phyloP scores from a whole-genome alignment of 805 yeast genomes.

The Candida ipomoeae region DNA sequence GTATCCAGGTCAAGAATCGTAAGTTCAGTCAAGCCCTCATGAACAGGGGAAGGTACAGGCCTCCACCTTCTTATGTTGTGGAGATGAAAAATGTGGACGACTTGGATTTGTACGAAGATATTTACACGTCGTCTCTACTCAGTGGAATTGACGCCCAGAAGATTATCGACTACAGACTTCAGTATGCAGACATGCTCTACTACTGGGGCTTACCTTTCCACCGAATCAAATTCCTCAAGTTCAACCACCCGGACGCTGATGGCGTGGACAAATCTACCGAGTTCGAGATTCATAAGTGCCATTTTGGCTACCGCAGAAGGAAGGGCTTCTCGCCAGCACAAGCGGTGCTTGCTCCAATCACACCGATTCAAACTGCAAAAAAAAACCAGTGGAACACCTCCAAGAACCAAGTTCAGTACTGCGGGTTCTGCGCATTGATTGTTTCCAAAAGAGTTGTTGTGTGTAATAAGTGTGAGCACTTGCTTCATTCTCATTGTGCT shows the following conservation, averaged over 20 bases:
- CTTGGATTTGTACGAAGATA: conserved; percentile 43
- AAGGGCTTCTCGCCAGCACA: conserved; percentile 17
- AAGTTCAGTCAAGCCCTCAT: background rate
- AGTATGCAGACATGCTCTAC: conserved; percentile 73
- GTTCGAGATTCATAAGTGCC: conserved; percentile 33
- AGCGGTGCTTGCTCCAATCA: conserved; percentile 22
- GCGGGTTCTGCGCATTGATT: conserved; percentile 63
- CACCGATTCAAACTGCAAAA: conserved; percentile 22
- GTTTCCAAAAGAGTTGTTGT: conserved; percentile 58
- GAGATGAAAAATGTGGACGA: conserved; percentile 44
- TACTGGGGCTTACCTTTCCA: conserved; percentile 83
- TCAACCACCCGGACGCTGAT: conserved; percentile 43
- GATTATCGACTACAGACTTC: conserved; percentile 47
- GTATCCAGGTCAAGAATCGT: conserved; percentile 2
- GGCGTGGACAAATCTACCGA: conserved; percentile 13
- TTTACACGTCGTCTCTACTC: conserved; percentile 38
- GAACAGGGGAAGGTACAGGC: conserved; percentile 3
- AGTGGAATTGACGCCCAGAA: conserved; percentile 34
- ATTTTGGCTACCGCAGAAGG: conserved; percentile 27
- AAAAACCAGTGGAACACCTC: conserved; percentile 31
- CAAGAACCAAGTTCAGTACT: conserved; percentile 36
- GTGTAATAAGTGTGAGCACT: conserved; percentile 75
- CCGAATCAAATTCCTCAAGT: conserved; percentile 72
- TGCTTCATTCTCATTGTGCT: conserved; percentile 76
- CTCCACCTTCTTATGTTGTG: conserved; percentile 35